Conservation (phyloP, 2,329 filamentous ascomycete species). For the Nemania diffusa region DNA sequence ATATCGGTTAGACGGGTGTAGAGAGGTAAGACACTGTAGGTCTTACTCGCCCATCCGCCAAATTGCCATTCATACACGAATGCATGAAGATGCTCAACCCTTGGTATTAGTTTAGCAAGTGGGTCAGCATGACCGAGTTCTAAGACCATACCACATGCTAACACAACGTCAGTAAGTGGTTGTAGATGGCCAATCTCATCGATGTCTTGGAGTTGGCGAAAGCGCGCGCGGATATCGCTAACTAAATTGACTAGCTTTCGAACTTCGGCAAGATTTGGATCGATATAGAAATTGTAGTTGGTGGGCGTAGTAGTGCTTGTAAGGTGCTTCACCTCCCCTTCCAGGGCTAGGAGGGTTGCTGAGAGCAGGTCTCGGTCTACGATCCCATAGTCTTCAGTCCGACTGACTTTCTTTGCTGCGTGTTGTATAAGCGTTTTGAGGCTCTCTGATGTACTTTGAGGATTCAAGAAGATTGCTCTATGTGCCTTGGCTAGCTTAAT, state of each 20-base stretch:
- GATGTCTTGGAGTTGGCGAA: slow-evolving; percentile 74
- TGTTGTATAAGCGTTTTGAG: slow-evolving; percentile 58
- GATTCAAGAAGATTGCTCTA: slow-evolving; percentile 60
- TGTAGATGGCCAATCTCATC: slow-evolving; percentile 78
- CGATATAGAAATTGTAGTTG: slow-evolving; percentile 88
- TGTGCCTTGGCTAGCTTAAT: slow-evolving; percentile 71
- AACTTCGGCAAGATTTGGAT: slow-evolving; percentile 79
- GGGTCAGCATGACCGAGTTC: slow-evolving; percentile 83
- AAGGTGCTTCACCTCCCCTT: slow-evolving; percentile 67
- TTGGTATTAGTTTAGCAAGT: slow-evolving; percentile 84
- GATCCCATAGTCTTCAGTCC: slow-evolving; percentile 48
- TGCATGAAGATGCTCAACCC: slow-evolving; percentile 85
- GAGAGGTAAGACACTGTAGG: slow-evolving; percentile 74
- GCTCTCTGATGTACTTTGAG: slow-evolving; percentile 53
- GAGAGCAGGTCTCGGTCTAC: slow-evolving; percentile 70
- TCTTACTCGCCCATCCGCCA: slow-evolving; percentile 82
- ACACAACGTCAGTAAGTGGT: slow-evolving; percentile 80
- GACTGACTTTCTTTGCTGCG: slow-evolving; percentile 54
- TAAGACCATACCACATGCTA: slow-evolving; percentile 78
- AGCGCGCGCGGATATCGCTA: slow-evolving; percentile 75
- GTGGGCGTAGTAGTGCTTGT: slow-evolving; percentile 51
- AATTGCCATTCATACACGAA: slow-evolving; percentile 94
- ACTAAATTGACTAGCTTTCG: slow-evolving; percentile 77
- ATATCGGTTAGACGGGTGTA: slow-evolving; percentile 83
- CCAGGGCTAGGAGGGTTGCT: slow-evolving; percentile 71